Conservation (phyloP, 305 asterid species). For the Striga hermonthica region DNA sequence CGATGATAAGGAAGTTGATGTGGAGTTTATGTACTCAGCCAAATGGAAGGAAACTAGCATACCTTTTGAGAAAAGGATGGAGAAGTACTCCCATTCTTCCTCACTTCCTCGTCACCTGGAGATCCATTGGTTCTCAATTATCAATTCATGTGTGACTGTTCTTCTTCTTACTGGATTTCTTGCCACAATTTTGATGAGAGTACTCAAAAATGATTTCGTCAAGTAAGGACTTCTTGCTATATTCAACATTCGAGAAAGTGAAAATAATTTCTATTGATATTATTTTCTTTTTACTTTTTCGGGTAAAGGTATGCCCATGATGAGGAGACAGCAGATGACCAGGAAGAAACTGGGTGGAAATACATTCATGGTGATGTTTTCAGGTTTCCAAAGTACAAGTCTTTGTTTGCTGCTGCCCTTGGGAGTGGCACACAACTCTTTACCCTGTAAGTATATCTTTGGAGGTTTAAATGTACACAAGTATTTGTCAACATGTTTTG, state of each 20-base stretch:
- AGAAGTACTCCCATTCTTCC: constrained; percentile 69
- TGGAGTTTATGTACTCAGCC: constrained; percentile 60
- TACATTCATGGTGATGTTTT: constrained; percentile 80
- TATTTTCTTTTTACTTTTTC: constrained; percentile 10
- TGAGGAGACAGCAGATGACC: constrained; percentile 74
- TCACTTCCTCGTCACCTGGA: constrained; percentile 76
- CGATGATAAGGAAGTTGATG: constrained; percentile 68
- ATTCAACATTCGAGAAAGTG: constrained; percentile 17
- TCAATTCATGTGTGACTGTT: constrained; percentile 80
- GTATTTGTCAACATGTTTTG: constrained; percentile 1
- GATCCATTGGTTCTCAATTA: constrained; percentile 82
- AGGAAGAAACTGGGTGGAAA: constrained; percentile 87
- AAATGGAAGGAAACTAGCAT: constrained; percentile 69
- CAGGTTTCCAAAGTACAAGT: constrained; percentile 69
- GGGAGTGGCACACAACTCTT: constrained; percentile 84
- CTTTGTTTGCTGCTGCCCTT: constrained; percentile 66
- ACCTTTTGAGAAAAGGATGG: constrained; percentile 75
- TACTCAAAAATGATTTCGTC: constrained; percentile 75
- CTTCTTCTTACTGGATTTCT: constrained; percentile 79
- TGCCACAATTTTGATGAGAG: constrained; percentile 76
- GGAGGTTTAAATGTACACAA: constrained; percentile 5
- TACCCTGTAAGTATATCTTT: constrained; percentile 50
- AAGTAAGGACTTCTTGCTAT: constrained; percentile 44
- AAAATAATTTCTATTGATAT: constrained; percentile 10
- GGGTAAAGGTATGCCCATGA: constrained; percentile 58